Percentiles rank a stretch among this genome's conserved stretches.
phyloP scores from a whole-genome alignment of 2,329 filamentous ascomycete genomes.

The Epichloe aotearoae region DNA sequence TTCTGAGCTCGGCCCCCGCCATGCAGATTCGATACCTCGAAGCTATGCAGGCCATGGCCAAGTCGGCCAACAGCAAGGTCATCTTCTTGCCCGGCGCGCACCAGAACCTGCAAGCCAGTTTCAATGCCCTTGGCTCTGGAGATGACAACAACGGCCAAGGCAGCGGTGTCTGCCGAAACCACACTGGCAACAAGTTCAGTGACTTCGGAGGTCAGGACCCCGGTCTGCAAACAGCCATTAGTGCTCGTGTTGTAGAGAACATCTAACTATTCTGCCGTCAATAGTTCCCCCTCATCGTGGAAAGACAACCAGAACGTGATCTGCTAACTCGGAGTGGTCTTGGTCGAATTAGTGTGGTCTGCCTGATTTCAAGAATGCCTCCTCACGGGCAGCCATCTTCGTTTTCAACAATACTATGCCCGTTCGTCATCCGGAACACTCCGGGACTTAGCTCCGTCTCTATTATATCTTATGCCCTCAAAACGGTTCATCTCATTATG shows the following conservation, averaged over 20 bases:
- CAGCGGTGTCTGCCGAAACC: conserved; percentile 39
- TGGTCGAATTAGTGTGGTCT: conserved; percentile 20
- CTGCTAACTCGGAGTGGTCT: conserved; percentile 19
- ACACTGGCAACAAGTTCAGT: conserved; percentile 21
- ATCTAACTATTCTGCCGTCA: conserved; percentile 43
- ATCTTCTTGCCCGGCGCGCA: conserved; percentile 59
- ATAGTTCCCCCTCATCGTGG: background rate
- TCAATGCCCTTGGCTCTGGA: conserved; percentile 30
- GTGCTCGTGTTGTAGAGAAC: conserved; percentile 71
- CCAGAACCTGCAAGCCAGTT: conserved; percentile 39
- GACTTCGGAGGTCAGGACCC: conserved; percentile 41
- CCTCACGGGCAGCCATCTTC: conserved; percentile 6
- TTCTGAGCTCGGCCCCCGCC: conserved; percentile 77
- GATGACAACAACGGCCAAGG: conserved; percentile 21
- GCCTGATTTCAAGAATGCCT: conserved; percentile 19
- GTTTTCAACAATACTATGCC: conserved; percentile 6
- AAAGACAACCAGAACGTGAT: conserved; percentile 8
- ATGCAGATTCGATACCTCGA: conserved; percentile 99
- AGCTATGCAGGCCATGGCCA: conserved; percentile 98
- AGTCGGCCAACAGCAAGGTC: conserved; percentile 78
- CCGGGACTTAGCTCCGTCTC: background rate
- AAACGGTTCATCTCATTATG: background rate
- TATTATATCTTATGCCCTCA: background rate
- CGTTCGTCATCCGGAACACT: background rate
- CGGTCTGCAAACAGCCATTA: conserved; percentile 69